Percentiles rank a stretch among this genome's conserved stretches.
Conservation (phyloP, 768 basidiomycete species). For the Leccinum aurantiacum region DNA sequence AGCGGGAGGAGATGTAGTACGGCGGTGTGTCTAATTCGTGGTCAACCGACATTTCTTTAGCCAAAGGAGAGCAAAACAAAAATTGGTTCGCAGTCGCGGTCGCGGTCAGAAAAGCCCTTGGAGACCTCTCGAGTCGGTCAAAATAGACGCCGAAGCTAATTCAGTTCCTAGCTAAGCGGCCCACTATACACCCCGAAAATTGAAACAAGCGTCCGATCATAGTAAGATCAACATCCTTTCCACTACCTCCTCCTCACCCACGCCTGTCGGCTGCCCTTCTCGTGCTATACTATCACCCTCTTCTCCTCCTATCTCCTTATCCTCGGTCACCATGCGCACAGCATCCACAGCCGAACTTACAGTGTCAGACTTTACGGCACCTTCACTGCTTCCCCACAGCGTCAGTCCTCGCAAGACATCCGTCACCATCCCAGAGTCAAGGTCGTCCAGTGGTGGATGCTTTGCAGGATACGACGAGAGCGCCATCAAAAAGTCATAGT, state of each 20-base stretch:
- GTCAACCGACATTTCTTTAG: constrained; percentile 40
- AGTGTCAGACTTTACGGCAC: constrained; percentile 2
- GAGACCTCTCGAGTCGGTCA: background rate
- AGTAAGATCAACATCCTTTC: constrained; percentile 19
- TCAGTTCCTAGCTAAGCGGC: background rate
- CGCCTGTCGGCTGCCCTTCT: background rate
- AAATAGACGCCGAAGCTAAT: background rate
- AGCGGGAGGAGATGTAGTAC: constrained; percentile 76
- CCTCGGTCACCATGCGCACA: background rate
- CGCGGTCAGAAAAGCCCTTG: constrained; percentile 17
- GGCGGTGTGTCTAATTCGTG: constrained; percentile 45
- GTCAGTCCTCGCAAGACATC: constrained; percentile 49
- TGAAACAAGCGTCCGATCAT: background rate
- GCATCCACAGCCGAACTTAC: background rate
- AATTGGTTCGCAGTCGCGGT: constrained; percentile 38
- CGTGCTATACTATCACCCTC: background rate
- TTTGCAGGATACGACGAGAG: constrained; percentile 43
- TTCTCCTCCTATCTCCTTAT: background rate
- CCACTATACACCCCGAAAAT: background rate
- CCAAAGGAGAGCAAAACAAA: too few species aligned
- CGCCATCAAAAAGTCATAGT: constrained; percentile 53
- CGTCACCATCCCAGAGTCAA: constrained; percentile 47
- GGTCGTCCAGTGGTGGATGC: constrained; percentile 42
- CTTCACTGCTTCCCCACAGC: constrained; percentile 40
- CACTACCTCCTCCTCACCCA: constrained; percentile 24